Percentiles rank a stretch among this genome's conserved stretches.
These are phyloP conservation scores for Camelina hispida DNA, from an alignment of 345 rosid species.

Conservation along the genomic window DNA sequence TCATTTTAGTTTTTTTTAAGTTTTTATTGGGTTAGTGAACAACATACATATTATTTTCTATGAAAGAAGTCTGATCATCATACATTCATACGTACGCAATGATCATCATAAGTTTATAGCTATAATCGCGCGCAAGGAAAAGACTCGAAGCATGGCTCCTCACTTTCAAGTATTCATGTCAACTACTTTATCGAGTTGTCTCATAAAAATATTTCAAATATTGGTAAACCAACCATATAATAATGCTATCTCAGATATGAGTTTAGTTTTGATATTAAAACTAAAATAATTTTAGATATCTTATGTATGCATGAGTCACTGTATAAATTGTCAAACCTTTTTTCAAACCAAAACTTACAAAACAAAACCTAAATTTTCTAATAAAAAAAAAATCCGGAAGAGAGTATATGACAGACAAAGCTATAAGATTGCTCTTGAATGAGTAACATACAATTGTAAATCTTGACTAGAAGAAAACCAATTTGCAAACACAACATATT, in stretches of 20 bases:
- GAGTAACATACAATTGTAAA: background rate
- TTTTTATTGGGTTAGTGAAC: background rate
- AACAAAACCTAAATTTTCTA: background rate
- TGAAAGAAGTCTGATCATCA: background rate
- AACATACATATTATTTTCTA: background rate
- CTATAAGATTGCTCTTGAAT: background rate
- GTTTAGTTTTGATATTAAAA: background rate
- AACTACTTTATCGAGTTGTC: constrained; percentile 9
- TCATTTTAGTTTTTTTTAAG: background rate
- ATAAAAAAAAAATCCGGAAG: background rate
- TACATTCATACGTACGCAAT: background rate
- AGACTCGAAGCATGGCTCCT: background rate
- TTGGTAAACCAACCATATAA: background rate
- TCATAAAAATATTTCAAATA: background rate
- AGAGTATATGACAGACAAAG: background rate
- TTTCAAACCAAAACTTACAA: background rate
- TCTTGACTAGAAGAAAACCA: constrained; percentile 18
- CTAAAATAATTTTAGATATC: background rate
- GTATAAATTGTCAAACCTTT: background rate
- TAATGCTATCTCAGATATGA: background rate
- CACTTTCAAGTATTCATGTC: background rate
- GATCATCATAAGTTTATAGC: background rate
- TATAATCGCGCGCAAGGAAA: background rate
- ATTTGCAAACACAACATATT: background rate
- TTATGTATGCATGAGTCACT: background rate